Conservation (phyloP, 2,329 filamentous ascomycete species). For the Aspergillus proliferans region DNA sequence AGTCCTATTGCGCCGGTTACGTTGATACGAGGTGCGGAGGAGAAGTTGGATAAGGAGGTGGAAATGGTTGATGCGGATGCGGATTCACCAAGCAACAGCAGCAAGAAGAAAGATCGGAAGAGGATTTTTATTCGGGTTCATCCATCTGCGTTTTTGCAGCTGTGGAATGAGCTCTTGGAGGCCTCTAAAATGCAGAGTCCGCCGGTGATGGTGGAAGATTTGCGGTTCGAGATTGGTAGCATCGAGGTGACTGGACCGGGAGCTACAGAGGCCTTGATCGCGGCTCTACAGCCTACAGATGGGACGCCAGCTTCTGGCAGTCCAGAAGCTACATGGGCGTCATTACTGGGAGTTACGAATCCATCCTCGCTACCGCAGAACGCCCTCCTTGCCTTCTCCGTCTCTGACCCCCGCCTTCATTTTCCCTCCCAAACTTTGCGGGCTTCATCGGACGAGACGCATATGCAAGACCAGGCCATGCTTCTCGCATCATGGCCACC, state of each 20-base stretch:
- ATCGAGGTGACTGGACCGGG: conserved; percentile 66
- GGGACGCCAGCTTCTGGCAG: conserved; percentile 18
- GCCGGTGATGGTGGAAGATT: conserved; percentile 57
- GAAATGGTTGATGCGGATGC: conserved; percentile 30
- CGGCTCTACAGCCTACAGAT: conserved; percentile 52
- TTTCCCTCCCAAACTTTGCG: conserved; percentile 61
- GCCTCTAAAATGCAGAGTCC: conserved; percentile 57
- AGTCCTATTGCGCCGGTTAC: conserved; percentile 65
- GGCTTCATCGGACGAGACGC: conserved; percentile 30
- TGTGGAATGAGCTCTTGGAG: conserved; percentile 57
- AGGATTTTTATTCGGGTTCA: conserved; percentile 69
- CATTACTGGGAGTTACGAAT: conserved; percentile 53
- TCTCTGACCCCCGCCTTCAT: conserved; percentile 72
- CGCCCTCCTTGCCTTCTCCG: conserved; percentile 64
- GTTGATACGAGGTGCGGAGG: conserved; percentile 64
- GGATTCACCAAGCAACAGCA: conserved; percentile 3
- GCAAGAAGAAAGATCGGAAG: conserved; percentile 36
- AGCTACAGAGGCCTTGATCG: conserved; percentile 70
- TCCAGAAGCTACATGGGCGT: conserved; percentile 36
- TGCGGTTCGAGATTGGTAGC: conserved; percentile 66
- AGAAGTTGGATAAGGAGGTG: conserved; percentile 23
- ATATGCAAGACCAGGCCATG: conserved; percentile 47
- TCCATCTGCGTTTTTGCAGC: conserved; percentile 64
- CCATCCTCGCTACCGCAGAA: conserved; percentile 63
- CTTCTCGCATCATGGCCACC: conserved; percentile 62